Evolutionary conservation across 495 filamentous ascomycete species (phyloP).

Genomic region (Penicillium bialowiezense): DNA sequence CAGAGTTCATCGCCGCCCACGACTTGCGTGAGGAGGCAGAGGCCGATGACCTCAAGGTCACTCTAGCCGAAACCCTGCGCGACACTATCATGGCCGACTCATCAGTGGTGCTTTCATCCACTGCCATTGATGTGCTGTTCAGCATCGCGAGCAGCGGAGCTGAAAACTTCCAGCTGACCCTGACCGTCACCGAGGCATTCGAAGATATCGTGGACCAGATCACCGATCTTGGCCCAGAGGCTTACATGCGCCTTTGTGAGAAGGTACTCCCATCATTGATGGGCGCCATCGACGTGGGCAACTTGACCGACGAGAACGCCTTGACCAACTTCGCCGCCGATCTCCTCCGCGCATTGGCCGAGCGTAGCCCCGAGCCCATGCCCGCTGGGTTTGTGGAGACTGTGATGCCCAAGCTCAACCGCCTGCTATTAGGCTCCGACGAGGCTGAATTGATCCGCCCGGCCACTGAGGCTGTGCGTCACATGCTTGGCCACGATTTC

Average conservation of each 20-base stretch:
- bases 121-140: slow-evolving; percentile 82
- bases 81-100: slow-evolving; percentile 78
- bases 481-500: slow-evolving; percentile 83
- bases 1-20: slow-evolving; percentile 70
- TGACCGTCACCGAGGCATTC: slow-evolving; percentile 84
- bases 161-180: slow-evolving; percentile 78
- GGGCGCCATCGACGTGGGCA: slow-evolving; percentile 83
- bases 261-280: slow-evolving; percentile 86
- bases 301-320: slow-evolving; percentile 76
- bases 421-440: slow-evolving; percentile 71
- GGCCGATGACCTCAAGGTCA: slow-evolving; percentile 86
- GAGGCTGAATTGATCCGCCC: slow-evolving; percentile 85
- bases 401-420: slow-evolving; percentile 81
- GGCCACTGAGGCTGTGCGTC: slow-evolving; percentile 80
- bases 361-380: slow-evolving; percentile 78
- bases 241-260: slow-evolving; percentile 76
- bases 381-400: slow-evolving; percentile 82
- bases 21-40: slow-evolving; percentile 80
- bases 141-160: slow-evolving; percentile 83
- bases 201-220: slow-evolving; percentile 77
- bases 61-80: slow-evolving; percentile 82
- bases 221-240: slow-evolving; percentile 57
- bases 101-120: slow-evolving; percentile 63
- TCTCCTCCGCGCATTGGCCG: slow-evolving; percentile 73
- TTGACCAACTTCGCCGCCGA: slow-evolving; percentile 83